Base-by-base conservation (phyloP, 495 filamentous ascomycete genomes). In the Hypoxylon fuscum region DNA sequence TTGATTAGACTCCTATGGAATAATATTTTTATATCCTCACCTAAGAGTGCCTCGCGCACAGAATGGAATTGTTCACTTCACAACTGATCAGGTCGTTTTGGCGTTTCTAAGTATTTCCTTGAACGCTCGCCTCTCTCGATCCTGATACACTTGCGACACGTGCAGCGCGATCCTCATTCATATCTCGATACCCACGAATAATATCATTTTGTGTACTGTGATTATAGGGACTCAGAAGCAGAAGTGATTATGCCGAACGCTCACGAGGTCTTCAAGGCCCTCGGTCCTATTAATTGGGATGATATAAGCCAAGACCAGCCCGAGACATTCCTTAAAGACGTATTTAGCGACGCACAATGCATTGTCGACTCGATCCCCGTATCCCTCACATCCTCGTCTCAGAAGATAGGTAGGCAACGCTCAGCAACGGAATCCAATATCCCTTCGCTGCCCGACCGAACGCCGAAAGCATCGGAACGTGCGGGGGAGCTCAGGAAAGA, bases 351-450 rank as follows among this genome's bases (percentile, higher is more conserved):
- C 66, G 86, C 87, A 17, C 86, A 89, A 40, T 74, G 88, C 31
- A 82, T 96, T 54, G 77, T 91, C 68, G 88, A 93, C 67, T 94
- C 92, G 7, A 83, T 96, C 12, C 89, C 89, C 3, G 55, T 71
- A 4, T 72, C 56, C 20, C 58, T 41, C 25, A 17, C 66, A 11
- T 20, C 53, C 27, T 51, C 59, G n/a, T 42, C 57, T 14, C 66
- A 54, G 37, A 53, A 63, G 49, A 65, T 20, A 53, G 74, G 59
- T 71, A 74, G 54, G 12, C 45, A 40, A 3, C 63, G 69, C 4
- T 59, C 64, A 7, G 67, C 74, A 17, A 77, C 74, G 35, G 74
- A 75, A 25, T 71, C 73, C 4, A 66, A 71, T 56, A 59, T 73
- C 18, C 37, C 43, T 23, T 46, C 55, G 0, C 20, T 47, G 11